Evolutionary conservation across 1,284 basidiomycete species (phyloP).

Genomic region (Malassezia dermatis): DNA sequence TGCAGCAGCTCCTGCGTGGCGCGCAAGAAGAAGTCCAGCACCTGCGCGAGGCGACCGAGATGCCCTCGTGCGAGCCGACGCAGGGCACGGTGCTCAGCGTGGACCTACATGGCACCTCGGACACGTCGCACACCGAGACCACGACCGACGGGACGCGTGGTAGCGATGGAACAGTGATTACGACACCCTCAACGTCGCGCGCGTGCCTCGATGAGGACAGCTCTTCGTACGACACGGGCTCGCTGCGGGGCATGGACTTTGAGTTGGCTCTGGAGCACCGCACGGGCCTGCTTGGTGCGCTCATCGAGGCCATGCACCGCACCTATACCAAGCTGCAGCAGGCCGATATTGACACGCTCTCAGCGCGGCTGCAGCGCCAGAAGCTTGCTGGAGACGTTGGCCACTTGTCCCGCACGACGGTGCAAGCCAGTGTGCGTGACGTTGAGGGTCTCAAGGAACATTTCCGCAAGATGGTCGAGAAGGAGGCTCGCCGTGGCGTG

Average conservation of each 20-base stretch:
- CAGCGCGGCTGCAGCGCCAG: slow-evolving; percentile 80
- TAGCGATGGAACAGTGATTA: background rate
- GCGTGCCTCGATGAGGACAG: background rate
- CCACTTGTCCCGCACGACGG: slow-evolving; percentile 73
- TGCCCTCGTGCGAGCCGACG: background rate
- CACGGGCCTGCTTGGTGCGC: slow-evolving; percentile 51
- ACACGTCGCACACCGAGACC: background rate
- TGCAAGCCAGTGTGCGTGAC: slow-evolving; percentile 66
- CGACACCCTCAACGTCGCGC: slow-evolving; percentile 2
- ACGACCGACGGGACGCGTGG: background rate
- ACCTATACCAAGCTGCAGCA: slow-evolving; percentile 63
- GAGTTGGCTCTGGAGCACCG: slow-evolving; percentile 24
- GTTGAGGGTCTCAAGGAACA: slow-evolving; percentile 61
- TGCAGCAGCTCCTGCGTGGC: background rate
- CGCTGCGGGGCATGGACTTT: background rate
- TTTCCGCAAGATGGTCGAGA: slow-evolving; percentile 57
- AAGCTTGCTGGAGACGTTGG: slow-evolving; percentile 74
- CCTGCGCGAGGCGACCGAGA: slow-evolving; percentile 1
- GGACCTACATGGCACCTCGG: background rate
- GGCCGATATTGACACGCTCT: slow-evolving; percentile 77
- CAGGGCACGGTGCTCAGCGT: background rate
- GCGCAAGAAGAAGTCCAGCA: background rate
- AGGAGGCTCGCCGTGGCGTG: slow-evolving; percentile 48
- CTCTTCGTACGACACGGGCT: slow-evolving; percentile 6
- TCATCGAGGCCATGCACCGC: slow-evolving; percentile 63